A percentile compares a stretch with the other conserved stretches of the same genome.
Conservation (phyloP, 2,329 filamentous ascomycete species). For the Pseudogymnoascus sp. region DNA sequence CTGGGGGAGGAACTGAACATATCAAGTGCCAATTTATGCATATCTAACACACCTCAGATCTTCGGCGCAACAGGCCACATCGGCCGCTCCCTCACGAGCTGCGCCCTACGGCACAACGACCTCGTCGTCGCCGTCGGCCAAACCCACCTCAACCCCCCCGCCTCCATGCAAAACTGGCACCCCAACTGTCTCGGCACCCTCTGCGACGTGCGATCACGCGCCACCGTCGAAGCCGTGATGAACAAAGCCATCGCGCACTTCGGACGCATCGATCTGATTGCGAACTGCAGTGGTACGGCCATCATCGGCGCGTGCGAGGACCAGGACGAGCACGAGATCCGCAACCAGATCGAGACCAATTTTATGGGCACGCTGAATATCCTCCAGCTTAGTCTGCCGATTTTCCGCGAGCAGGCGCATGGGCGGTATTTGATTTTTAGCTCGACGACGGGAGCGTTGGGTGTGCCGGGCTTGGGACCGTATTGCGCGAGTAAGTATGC, state of each 20-base stretch:
- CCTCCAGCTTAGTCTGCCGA: constrained; percentile 78
- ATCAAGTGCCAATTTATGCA: constrained; percentile 5
- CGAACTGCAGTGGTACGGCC: constrained; percentile 90
- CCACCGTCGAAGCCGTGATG: constrained; percentile 68
- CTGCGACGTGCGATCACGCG: constrained; percentile 79
- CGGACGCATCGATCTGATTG: constrained; percentile 78
- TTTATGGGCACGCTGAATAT: constrained; percentile 95
- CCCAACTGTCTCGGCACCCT: constrained; percentile 69
- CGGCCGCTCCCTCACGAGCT: constrained; percentile 81
- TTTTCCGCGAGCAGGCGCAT: constrained; percentile 68
- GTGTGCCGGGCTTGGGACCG: constrained; percentile 83
- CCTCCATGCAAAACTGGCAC: constrained; percentile 66
- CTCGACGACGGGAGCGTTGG: constrained; percentile 84
- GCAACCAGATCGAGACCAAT: constrained; percentile 96
- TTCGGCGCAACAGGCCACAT: constrained; percentile 98
- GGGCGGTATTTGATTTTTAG: constrained; percentile 94
- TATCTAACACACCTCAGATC: constrained; percentile 44
- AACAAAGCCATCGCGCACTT: constrained; percentile 65
- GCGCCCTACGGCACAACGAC: constrained; percentile 72
- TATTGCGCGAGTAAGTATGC: constrained; percentile 98
- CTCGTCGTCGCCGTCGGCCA: constrained; percentile 80
- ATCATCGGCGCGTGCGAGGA: constrained; percentile 95
- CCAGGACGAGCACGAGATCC: constrained; percentile 89
- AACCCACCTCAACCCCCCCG: constrained; percentile 65
- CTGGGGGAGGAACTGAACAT: not conserved